These are phyloP conservation scores for Penicillium nucicola DNA, from an alignment of 495 filamentous ascomycete genomes.

Conservation along the genomic window DNA sequence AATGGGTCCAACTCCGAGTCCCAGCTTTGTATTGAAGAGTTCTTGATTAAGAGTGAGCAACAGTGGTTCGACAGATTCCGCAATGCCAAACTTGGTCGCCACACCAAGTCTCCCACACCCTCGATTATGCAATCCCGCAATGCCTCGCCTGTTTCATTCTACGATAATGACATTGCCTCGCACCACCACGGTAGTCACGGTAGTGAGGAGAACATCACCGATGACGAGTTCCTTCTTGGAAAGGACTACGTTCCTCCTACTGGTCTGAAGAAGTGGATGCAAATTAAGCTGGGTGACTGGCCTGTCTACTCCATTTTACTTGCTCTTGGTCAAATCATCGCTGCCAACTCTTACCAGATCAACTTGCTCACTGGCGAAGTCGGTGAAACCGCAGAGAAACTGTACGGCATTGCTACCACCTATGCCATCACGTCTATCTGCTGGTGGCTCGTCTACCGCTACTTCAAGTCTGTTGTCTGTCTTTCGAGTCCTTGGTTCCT, in stretches of 20 bases:
- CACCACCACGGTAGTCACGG: constrained; percentile 31
- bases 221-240: constrained; percentile 62
- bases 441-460: constrained; percentile 66
- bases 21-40: constrained; percentile 65
- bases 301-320: constrained; percentile 68
- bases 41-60: constrained; percentile 64
- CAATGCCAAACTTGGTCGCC: constrained; percentile 51
- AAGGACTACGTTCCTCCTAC: constrained; percentile 63
- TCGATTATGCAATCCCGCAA: constrained; percentile 36
- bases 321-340: constrained; percentile 66
- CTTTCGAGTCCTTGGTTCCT: constrained; percentile 60
- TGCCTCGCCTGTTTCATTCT: constrained; percentile 33
- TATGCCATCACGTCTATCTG: constrained; percentile 59
- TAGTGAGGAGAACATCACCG: constrained; percentile 20
- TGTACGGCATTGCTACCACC: constrained; percentile 65
- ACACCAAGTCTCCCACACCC: constrained; percentile 40
- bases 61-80: constrained; percentile 63
- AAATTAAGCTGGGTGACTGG: constrained; percentile 57
- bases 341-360: constrained; percentile 71
- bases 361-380: constrained; percentile 63
- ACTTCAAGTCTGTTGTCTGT: constrained; percentile 57
- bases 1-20: constrained; percentile 55
- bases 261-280: constrained; percentile 54
- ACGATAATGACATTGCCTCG: constrained; percentile 29
- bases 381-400: constrained; percentile 58